Evolutionary conservation across 1,139 yeast genomes (phyloP).

Genomic region (Suhomyces yuchorum): DNA sequence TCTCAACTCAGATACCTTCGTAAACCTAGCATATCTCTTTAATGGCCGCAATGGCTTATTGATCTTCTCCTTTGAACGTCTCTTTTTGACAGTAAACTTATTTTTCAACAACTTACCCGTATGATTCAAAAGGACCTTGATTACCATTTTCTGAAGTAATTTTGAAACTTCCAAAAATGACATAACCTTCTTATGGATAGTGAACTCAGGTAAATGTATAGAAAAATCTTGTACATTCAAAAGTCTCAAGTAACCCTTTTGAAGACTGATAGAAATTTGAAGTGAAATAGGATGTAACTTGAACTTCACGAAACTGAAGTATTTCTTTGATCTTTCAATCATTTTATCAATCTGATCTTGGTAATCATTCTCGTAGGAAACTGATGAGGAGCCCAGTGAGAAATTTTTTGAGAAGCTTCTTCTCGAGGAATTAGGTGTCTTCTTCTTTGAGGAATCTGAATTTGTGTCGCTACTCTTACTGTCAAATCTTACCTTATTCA

Average conservation of each 20-base stretch:
- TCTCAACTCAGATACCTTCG: slow-evolving; percentile 22
- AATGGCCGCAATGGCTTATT: slow-evolving; percentile 29
- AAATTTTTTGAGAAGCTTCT: slow-evolving; percentile 7
- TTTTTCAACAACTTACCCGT: slow-evolving; percentile 60
- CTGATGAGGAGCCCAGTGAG: slow-evolving; percentile 11
- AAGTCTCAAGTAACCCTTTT: slow-evolving; percentile 53
- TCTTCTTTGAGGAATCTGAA: slow-evolving; percentile 5
- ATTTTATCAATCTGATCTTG: slow-evolving; percentile 54
- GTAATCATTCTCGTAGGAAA: slow-evolving; percentile 21
- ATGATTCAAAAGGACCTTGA: slow-evolving; percentile 57
- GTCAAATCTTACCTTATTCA: slow-evolving; percentile 8
- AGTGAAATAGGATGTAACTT: slow-evolving; percentile 49
- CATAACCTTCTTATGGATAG: slow-evolving; percentile 50
- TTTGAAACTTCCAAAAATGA: slow-evolving; percentile 57
- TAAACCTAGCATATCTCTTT: slow-evolving; percentile 31
- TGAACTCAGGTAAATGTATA: slow-evolving; percentile 54
- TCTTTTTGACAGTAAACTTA: slow-evolving; percentile 42
- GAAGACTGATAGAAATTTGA: slow-evolving; percentile 60
- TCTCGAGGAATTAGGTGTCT: background rate
- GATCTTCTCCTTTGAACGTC: slow-evolving; percentile 17
- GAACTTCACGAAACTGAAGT: slow-evolving; percentile 55
- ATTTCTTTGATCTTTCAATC: slow-evolving; percentile 61
- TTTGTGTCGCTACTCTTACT: slow-evolving; percentile 1
- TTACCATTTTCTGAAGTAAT: slow-evolving; percentile 51
- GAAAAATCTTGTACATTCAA: slow-evolving; percentile 64